Percentiles rank a stretch among this genome's conserved stretches.
These are phyloP conservation scores for Solanum aculeatissimum DNA, from an alignment of 305 asterid genomes.

Conservation along the genomic window DNA sequence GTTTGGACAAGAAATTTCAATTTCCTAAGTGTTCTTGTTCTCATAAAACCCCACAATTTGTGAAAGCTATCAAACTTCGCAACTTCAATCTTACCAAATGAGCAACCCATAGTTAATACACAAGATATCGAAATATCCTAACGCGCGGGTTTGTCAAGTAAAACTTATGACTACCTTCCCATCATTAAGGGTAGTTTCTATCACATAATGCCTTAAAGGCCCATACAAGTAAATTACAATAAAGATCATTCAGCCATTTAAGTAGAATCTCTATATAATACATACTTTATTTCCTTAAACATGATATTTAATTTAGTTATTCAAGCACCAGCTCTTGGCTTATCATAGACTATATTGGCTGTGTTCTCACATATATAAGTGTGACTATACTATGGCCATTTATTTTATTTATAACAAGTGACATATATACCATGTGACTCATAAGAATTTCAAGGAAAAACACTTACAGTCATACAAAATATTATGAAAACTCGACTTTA, in stretches of 20 bases:
- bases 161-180: neutral
- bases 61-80: neutral
- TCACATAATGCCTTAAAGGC: neutral
- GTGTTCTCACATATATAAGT: no score
- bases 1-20: neutral
- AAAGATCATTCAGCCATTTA: no score
- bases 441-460: neutral
- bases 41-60: neutral
- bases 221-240: no score
- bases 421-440: neutral
- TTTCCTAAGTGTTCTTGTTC: neutral
- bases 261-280: no score
- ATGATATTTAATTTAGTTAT: no score
- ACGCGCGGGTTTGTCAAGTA: neutral
- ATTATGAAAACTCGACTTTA: neutral
- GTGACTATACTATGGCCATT: neutral
- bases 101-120: neutral
- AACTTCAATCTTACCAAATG: neutral
- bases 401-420: neutral
- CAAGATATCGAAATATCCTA: neutral
- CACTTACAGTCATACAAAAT: neutral
- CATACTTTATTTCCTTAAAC: no score
- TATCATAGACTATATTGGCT: no score
- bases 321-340: no score
- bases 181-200: neutral